Evolutionary conservation across 179 eudicot genomes (phyloP), one percentile per base, ranked within the genome.

Genomic region (Amaranthus tricolor): DNA sequence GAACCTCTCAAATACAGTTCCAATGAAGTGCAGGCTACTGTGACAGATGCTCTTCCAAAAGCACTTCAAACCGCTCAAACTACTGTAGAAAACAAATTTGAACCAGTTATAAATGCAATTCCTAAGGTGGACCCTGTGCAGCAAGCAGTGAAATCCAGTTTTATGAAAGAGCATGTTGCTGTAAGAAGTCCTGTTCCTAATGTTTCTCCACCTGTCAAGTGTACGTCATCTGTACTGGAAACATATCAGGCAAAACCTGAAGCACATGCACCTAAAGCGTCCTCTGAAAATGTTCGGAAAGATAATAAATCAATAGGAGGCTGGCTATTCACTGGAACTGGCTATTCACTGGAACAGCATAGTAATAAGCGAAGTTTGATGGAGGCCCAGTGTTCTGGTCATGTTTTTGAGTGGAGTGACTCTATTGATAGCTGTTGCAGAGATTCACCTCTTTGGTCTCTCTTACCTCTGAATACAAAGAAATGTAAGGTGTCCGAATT

Each of bases 101-200:
- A n/a, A 9, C 5, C 15, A 16, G 47, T 21, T 10, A 24, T 21
- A n/a, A 62, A 24, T 11, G n/a, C 79, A 64, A 73, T 85, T 31
- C 80, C 85, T 77, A 83, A 84, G 69, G 75, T 75, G 9, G 61
- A 68, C 60, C 59, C 47, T 51, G 78, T 77, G 45, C 81, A 78
- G 67, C 82, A 82, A 61, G 80, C 76, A 17, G 82, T 81, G 47
- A 68, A 60, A 64, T 73, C 80, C 14, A 87, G 92, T 86, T 53
- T 77, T 63, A 54, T 52, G 68, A 82, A 88, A 65, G 84, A 79
- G 54, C 77, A 69, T 44, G 86, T 88, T 45, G 79, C 58, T 73
- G 89, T 84, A 77, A 76, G 59, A 70, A 86, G 84, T 78, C 89
- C 88, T 74, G 85, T 83, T 77, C 90, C 86, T 68, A 85, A 81